These are phyloP conservation scores for Penicillium digitatum DNA, from an alignment of 2,329 filamentous ascomycete genomes.

Conservation along the genomic window DNA sequence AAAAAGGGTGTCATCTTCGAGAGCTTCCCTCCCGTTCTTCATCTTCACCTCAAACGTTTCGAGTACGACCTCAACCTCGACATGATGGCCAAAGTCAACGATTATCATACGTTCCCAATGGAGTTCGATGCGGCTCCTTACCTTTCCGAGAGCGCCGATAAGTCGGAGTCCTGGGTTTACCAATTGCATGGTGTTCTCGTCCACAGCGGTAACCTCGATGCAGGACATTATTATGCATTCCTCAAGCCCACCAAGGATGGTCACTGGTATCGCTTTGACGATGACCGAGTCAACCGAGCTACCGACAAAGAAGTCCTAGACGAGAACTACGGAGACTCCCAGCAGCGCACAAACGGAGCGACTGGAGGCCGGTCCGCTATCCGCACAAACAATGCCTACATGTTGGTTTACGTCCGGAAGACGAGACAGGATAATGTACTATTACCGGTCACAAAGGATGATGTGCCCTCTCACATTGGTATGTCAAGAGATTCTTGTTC, in stretches of 20 bases:
- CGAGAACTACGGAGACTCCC: conserved; percentile 94
- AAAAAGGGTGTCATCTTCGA: conserved; percentile 98
- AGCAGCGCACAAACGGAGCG: conserved; percentile 57
- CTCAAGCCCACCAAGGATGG: conserved; percentile 90
- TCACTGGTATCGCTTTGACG: conserved; percentile 94
- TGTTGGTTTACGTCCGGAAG: conserved; percentile 96
- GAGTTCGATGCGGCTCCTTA: conserved; percentile 69
- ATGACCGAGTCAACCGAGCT: conserved; percentile 93
- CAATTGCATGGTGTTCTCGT: conserved; percentile 93
- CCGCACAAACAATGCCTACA: conserved; percentile 82
- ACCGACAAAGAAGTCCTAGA: conserved; percentile 88
- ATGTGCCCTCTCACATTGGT: conserved; percentile 75
- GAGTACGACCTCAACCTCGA: conserved; percentile 96
- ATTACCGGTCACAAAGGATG: conserved; percentile 67
- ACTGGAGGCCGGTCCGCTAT: conserved; percentile 58
- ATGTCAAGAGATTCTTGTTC: background rate
- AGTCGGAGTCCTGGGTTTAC: conserved; percentile 84
- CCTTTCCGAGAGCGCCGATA: conserved; percentile 79
- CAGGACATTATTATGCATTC: conserved; percentile 97
- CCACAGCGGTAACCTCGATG: conserved; percentile 93
- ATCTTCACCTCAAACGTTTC: conserved; percentile 94
- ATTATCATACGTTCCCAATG: conserved; percentile 48
- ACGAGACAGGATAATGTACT: conserved; percentile 79
- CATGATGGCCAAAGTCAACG: conserved; percentile 92
- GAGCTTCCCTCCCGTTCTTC: conserved; percentile 87